A percentile compares a stretch with the other conserved stretches of the same genome.
phyloP scores from a whole-genome alignment of 108 stramenopile genomes.

The Hondaea fermentalgiana region DNA sequence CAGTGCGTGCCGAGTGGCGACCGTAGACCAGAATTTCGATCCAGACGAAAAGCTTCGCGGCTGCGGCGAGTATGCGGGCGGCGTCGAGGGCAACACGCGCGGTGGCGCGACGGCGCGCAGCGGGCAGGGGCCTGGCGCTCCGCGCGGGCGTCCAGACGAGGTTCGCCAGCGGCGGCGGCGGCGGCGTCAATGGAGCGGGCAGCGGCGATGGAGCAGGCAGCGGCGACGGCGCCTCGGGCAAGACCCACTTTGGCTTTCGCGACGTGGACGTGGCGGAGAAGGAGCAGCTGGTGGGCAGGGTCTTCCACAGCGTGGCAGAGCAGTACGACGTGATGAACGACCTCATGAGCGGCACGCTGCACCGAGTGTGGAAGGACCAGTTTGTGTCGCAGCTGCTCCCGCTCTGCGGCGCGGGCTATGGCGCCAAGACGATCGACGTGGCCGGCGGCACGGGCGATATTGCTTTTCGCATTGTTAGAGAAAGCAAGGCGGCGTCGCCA shows the following conservation, averaged over 20 bases:
- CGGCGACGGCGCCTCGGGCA: not conserved
- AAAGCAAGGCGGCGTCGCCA: constrained; percentile 48
- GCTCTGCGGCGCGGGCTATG: not conserved
- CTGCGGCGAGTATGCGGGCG: too few species aligned
- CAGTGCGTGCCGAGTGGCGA: too few species aligned
- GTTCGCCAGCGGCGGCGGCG: too few species aligned
- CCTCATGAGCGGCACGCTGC: constrained; percentile 83
- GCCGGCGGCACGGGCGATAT: constrained; percentile 98
- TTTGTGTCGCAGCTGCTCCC: constrained; percentile 56
- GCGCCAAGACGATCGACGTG: constrained; percentile 63
- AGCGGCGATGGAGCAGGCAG: not conserved
- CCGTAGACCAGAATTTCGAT: too few species aligned
- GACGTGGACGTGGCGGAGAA: constrained; percentile 18
- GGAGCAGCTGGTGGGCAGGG: constrained; percentile 62
- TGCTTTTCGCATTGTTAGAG: constrained; percentile 81
- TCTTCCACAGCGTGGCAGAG: constrained; percentile 77
- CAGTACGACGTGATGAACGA: constrained; percentile 96
- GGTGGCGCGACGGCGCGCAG: too few species aligned
- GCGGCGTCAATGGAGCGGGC: too few species aligned
- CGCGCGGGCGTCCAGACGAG: too few species aligned
- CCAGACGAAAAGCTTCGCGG: too few species aligned
- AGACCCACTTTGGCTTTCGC: constrained; percentile 30
- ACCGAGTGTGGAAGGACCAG: constrained; percentile 94
- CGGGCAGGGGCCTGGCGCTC: too few species aligned
- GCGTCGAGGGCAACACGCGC: too few species aligned